These are phyloP conservation scores for Sonneratia caseolaris DNA, from an alignment of 345 rosid species.

Conservation along the genomic window DNA sequence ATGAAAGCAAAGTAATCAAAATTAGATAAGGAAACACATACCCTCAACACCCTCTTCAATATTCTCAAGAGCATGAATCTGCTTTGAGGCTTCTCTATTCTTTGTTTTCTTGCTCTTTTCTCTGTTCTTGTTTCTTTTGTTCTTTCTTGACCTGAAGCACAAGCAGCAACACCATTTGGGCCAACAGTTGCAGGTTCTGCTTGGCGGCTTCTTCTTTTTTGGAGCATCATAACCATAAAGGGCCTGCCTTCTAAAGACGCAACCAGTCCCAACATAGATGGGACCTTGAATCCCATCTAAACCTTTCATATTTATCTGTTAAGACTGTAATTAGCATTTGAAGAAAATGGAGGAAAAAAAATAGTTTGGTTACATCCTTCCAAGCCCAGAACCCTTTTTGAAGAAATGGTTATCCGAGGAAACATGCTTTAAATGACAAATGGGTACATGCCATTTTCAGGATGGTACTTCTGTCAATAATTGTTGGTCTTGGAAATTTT, in stretches of 20 bases:
- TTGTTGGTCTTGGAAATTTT: too few species aligned
- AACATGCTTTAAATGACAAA: too few species aligned
- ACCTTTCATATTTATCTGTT: conserved; percentile 97
- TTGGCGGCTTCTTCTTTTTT: conserved; percentile 70
- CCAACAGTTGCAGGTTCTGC: conserved; percentile 93
- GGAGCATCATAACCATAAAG: conserved; percentile 94
- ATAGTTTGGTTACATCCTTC: background rate
- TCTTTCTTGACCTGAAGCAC: conserved; percentile 60
- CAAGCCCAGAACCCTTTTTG: background rate
- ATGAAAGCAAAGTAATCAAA: background rate
- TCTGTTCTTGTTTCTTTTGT: conserved; percentile 50
- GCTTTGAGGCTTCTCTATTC: conserved; percentile 70
- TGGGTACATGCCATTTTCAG: too few species aligned
- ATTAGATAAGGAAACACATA: conserved; percentile 8
- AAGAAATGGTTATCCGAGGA: background rate
- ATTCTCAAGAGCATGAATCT: conserved; percentile 85
- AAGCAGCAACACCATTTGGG: conserved; percentile 84
- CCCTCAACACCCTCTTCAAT: conserved; percentile 67
- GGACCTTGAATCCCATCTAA: conserved; percentile 99
- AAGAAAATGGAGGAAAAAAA: background rate
- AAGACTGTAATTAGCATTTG: background rate
- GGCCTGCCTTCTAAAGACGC: conserved; percentile 92
- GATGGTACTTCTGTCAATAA: too few species aligned
- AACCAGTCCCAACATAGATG: conserved; percentile 92
- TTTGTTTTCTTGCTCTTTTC: conserved; percentile 56